Conservation (phyloP, 139 green algal species). For the Nannochloris sp. region DNA sequence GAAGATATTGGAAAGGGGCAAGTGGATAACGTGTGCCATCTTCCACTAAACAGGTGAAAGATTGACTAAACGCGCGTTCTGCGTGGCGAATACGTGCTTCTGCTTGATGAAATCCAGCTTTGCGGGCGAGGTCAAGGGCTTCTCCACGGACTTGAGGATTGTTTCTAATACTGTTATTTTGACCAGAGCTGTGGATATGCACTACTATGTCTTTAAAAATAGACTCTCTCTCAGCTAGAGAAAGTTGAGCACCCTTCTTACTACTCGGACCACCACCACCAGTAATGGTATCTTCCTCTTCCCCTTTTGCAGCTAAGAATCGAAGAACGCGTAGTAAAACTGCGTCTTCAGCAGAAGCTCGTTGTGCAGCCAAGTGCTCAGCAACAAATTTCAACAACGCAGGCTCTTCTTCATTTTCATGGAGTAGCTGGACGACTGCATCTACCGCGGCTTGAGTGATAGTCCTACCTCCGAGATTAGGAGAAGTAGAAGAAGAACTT, state of each 20-base stretch:
- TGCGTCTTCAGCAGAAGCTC: conserved; percentile 2
- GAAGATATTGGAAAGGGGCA: conserved; percentile 32
- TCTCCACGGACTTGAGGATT: not conserved
- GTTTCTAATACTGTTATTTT: not conserved
- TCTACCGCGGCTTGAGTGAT: conserved; percentile 28
- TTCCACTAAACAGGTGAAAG: conserved; percentile 17
- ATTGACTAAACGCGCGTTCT: conserved; percentile 11
- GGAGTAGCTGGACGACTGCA: conserved; percentile 28
- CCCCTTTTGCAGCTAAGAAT: conserved; percentile 9
- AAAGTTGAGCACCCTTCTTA: no score
- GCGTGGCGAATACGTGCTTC: conserved; percentile 24
- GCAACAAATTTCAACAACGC: conserved; percentile 30
- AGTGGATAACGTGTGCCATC: not conserved
- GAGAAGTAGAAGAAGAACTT: not conserved
- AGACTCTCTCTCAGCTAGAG: not conserved
- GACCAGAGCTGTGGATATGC: not conserved
- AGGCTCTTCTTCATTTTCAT: not conserved
- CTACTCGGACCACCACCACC: no score
- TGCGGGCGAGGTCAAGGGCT: conserved; percentile 20
- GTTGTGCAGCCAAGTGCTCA: conserved; percentile 23
- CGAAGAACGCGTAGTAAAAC: conserved; percentile 25
- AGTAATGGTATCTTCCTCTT: not conserved
- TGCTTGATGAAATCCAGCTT: conserved; percentile 23
- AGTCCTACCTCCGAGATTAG: not conserved
- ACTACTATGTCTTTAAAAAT: conserved; percentile 15